Conservation (phyloP, 2,329 filamentous ascomycete genomes). For the Trichoderma sp. region DNA sequence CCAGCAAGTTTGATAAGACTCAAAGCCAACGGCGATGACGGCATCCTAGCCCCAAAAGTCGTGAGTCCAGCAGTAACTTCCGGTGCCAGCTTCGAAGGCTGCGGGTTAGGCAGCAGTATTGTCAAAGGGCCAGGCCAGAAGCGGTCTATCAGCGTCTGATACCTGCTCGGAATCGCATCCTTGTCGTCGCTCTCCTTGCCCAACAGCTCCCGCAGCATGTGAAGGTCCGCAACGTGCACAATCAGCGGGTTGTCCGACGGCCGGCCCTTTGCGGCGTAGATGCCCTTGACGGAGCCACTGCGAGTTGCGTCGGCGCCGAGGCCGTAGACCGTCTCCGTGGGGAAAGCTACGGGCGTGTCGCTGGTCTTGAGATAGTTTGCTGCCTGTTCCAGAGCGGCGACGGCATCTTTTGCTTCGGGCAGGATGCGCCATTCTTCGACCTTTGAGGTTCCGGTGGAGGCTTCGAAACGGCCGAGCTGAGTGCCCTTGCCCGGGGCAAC, state of each 20-base stretch:
- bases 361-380: slow-evolving; percentile 63
- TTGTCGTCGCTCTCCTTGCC: slow-evolving; percentile 25
- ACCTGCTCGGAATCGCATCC: slow-evolving; percentile 66
- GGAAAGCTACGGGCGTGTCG: slow-evolving; percentile 84
- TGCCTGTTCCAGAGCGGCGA: slow-evolving; percentile 57
- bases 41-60: slow-evolving; percentile 91
- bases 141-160: slow-evolving; percentile 69
- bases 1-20: slow-evolving; percentile 79
- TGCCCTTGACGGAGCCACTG: slow-evolving; percentile 79
- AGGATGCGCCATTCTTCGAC: slow-evolving; percentile 46
- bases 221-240: slow-evolving; percentile 79
- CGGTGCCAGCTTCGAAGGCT: slow-evolving; percentile 70
- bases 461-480: slow-evolving; percentile 36
- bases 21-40: slow-evolving; percentile 77
- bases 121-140: slow-evolving; percentile 98
- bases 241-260: slow-evolving; percentile 96
- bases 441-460: slow-evolving; percentile 28
- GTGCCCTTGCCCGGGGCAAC: slow-evolving; percentile 31
- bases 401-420: slow-evolving; percentile 30
- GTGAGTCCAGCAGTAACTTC: slow-evolving; percentile 84
- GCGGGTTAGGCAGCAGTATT: slow-evolving; percentile 77
- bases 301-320: slow-evolving; percentile 94
- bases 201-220: slow-evolving; percentile 69
- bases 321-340: slow-evolving; percentile 96
- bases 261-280: slow-evolving; percentile 85